Evolutionary conservation across 305 asterid species (phyloP).

Genomic region (Stenogyne calaminthoides): DNA sequence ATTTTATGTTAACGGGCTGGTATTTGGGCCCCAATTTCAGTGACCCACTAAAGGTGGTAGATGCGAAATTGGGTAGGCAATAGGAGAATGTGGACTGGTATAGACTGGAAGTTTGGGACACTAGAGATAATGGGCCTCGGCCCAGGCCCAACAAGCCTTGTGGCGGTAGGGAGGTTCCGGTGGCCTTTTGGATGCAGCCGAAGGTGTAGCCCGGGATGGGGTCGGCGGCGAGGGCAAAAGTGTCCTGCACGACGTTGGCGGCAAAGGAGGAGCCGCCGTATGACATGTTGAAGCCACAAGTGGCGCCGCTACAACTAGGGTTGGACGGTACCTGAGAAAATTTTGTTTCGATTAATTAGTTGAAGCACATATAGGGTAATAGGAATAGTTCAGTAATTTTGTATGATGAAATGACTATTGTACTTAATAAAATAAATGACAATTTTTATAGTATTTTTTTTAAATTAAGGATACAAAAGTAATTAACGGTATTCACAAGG

Average conservation of each 20-base stretch:
- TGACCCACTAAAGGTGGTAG: conserved; percentile 60
- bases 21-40: conserved; percentile 65
- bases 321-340: conserved; percentile 48
- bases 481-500: no score
- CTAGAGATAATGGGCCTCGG: conserved; percentile 69
- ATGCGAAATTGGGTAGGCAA: conserved; percentile 74
- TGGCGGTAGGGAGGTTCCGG: conserved; percentile 60
- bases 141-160: conserved; percentile 86
- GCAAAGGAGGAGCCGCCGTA: conserved; percentile 64
- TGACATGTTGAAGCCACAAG: conserved; percentile 64
- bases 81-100: conserved; percentile 75
- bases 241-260: conserved; percentile 63
- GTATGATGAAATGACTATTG: no score
- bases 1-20: conserved; percentile 63
- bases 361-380: no score
- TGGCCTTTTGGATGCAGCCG: conserved; percentile 57
- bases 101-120: conserved; percentile 53
- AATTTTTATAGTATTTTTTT: no score
- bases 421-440: no score
- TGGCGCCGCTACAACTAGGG: conserved; percentile 51
- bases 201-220: conserved; percentile 54
- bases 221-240: conserved; percentile 54
- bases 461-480: no score
- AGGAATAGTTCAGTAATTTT: no score
- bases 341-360: neutral